phyloP scores from a whole-genome alignment of 306 rosid genomes.

The Cicer bijugum region DNA sequence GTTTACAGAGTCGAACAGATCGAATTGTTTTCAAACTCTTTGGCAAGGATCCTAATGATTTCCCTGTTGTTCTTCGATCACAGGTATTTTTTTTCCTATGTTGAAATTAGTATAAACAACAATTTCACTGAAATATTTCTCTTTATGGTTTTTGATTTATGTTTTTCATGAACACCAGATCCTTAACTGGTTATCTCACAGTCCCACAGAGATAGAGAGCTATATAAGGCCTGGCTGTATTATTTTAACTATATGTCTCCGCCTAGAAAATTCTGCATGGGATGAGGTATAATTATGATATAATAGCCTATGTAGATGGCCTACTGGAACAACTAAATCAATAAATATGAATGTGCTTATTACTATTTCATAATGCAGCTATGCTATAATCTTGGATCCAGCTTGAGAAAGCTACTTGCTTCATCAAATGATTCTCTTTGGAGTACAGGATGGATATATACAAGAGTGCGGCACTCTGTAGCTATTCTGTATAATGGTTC shows the following conservation, averaged over 20 bases:
- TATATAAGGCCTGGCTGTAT: slow-evolving; percentile 33
- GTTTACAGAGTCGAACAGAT: slow-evolving; percentile 80
- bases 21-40: slow-evolving; percentile 91
- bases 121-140: not conserved
- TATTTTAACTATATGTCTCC: slow-evolving; percentile 29
- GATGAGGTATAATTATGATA: slow-evolving; percentile 63
- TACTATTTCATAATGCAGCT: slow-evolving; percentile 58
- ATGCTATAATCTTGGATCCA: slow-evolving; percentile 65
- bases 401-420: slow-evolving; percentile 70
- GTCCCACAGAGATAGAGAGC: slow-evolving; percentile 35
- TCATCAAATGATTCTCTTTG: slow-evolving; percentile 69
- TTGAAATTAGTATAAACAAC: not conserved
- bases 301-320: slow-evolving; percentile 16
- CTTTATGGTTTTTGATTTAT: slow-evolving; percentile 6
- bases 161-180: slow-evolving; percentile 11
- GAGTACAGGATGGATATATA: slow-evolving; percentile 84
- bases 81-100: not conserved
- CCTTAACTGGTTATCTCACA: slow-evolving; percentile 34
- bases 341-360: slow-evolving; percentile 15
- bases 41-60: slow-evolving; percentile 51
- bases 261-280: slow-evolving; percentile 36
- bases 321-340: slow-evolving; percentile 18
- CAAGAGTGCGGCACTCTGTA: slow-evolving; percentile 69
- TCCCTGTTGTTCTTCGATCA: slow-evolving; percentile 27
- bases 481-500: slow-evolving; percentile 79